These are phyloP conservation scores for Wallacemonas sp. DNA, from an alignment of 208 protist species.

Conservation along the genomic window DNA sequence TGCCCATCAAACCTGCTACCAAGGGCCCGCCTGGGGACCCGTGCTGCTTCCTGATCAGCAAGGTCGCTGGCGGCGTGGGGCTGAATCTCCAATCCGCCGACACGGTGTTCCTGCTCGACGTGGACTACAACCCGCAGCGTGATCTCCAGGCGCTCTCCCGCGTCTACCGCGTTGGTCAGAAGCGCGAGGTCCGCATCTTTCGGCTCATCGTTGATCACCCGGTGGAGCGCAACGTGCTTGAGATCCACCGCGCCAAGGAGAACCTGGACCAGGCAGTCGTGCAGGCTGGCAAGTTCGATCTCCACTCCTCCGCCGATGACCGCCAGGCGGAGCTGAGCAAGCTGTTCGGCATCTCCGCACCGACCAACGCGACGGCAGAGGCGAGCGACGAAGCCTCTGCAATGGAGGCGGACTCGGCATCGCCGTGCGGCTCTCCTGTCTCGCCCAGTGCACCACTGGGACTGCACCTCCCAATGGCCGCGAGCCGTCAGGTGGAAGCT, in stretches of 20 bases:
- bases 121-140: slow-evolving; percentile 96
- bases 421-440: not conserved
- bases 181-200: slow-evolving; percentile 92
- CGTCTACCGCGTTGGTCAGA: slow-evolving; percentile 97
- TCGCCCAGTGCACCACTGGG: slow-evolving; percentile 8
- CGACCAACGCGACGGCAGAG: not conserved
- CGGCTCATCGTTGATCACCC: slow-evolving; percentile 80
- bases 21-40: slow-evolving; percentile 2
- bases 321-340: slow-evolving; percentile 40
- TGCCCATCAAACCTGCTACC: no score
- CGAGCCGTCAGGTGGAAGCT: no score
- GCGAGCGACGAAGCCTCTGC: not conserved
- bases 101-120: slow-evolving; percentile 96
- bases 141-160: slow-evolving; percentile 96
- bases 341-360: slow-evolving; percentile 15
- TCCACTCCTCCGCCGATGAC: slow-evolving; percentile 41
- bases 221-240: slow-evolving; percentile 30
- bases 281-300: slow-evolving; percentile 47
- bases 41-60: slow-evolving; percentile 94
- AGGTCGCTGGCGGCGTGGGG: slow-evolving; percentile 95
- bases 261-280: slow-evolving; percentile 41
- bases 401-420: slow-evolving; percentile 16
- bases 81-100: slow-evolving; percentile 97
- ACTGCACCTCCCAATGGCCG: not conserved
- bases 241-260: slow-evolving; percentile 49